phyloP scores from a whole-genome alignment of 768 basidiomycete genomes.

The Boletus rubropictus region DNA sequence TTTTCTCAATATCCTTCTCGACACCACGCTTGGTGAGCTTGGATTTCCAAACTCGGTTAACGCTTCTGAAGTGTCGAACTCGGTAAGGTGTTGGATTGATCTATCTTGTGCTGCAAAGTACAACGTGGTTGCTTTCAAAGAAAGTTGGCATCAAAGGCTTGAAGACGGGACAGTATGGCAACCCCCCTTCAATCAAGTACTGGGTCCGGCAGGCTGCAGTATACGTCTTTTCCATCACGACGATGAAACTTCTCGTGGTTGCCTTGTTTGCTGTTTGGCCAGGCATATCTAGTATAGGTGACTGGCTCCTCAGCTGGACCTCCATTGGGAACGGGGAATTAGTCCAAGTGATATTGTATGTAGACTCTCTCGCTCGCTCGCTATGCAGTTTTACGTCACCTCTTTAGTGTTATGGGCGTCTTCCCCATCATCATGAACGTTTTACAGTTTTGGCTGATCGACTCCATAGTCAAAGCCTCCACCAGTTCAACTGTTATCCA shows the following conservation, averaged over 20 bases:
- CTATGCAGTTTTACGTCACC: slow-evolving; percentile 6
- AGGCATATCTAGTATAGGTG: slow-evolving; percentile 67
- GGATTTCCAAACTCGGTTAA: not conserved
- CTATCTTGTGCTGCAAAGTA: slow-evolving; percentile 61
- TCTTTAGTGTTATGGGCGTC: slow-evolving; percentile 74
- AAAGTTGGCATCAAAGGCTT: slow-evolving; percentile 67
- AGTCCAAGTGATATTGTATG: slow-evolving; percentile 77
- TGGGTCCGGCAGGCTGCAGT: slow-evolving; percentile 77
- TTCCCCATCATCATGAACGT: slow-evolving; percentile 89
- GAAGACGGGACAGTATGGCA: slow-evolving; percentile 83
- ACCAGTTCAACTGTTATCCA: slow-evolving; percentile 35
- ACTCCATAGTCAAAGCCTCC: slow-evolving; percentile 84
- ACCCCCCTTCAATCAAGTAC: slow-evolving; percentile 65
- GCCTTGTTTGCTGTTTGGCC: slow-evolving; percentile 66
- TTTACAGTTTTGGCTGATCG: slow-evolving; percentile 92
- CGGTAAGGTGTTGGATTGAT: slow-evolving; percentile 67
- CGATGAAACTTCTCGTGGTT: slow-evolving; percentile 92
- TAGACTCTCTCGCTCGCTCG: slow-evolving; percentile 13
- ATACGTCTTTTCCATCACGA: slow-evolving; percentile 72
- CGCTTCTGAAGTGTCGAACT: slow-evolving; percentile 5
- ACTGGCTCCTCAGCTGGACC: slow-evolving; percentile 82
- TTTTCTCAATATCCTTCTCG: slow-evolving; percentile 88
- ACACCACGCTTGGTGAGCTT: slow-evolving; percentile 61
- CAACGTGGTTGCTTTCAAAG: slow-evolving; percentile 61
- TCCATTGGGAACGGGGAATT: slow-evolving; percentile 54